phyloP scores from a whole-genome alignment of 23 red algal genomes.

The Chondrus crispus region DNA sequence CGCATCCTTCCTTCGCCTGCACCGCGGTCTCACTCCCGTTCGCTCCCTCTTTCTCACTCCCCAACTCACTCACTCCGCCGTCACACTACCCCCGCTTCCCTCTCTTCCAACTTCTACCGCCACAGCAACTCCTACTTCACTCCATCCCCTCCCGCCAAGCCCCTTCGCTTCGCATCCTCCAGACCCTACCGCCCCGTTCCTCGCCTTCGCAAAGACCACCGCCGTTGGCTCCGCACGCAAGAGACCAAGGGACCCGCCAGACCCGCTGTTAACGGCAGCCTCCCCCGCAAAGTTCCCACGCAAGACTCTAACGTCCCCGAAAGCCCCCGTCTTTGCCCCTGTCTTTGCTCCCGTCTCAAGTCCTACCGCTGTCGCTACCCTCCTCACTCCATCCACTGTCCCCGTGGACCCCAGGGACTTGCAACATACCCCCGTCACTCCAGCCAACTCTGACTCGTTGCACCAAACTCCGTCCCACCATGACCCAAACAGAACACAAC shows the following conservation, averaged over 20 bases:
- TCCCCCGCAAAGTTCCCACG: too few relatives aligned
- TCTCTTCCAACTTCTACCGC: not conserved
- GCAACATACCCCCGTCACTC: not conserved
- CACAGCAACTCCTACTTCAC: not conserved
- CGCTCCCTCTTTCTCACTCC: not conserved
- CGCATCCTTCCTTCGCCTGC: not conserved
- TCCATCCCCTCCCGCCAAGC: not conserved
- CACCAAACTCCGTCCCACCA: not conserved
- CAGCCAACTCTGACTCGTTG: not conserved
- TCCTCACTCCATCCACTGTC: not conserved
- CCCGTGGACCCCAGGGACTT: not conserved
- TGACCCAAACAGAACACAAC: not conserved
- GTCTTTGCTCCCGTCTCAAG: not conserved
- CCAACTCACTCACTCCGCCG: not conserved
- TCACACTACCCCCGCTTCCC: conserved; percentile 24
- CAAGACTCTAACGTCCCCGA: not conserved
- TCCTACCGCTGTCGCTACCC: not conserved
- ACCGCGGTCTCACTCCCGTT: not conserved
- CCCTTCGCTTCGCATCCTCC: not conserved
- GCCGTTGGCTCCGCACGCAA: not conserved
- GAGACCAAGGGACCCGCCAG: not conserved
- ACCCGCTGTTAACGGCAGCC: not conserved
- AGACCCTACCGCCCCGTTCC: not conserved
- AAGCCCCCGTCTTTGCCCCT: not conserved
- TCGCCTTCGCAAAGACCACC: not conserved